phyloP scores from a whole-genome alignment of 768 basidiomycete species.

The Termitomyces eurrhizus region DNA sequence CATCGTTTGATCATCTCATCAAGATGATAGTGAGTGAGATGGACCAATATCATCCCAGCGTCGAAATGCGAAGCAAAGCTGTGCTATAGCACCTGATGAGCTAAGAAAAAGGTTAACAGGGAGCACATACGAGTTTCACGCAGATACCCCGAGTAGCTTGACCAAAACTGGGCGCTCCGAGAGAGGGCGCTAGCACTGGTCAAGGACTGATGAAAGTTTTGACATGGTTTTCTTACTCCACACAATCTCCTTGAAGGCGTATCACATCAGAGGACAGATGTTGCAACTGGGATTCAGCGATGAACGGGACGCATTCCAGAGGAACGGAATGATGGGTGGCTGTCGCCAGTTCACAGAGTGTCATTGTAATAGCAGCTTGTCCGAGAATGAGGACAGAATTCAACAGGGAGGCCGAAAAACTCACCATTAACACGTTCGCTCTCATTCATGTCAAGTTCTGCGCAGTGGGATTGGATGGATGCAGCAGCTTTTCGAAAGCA shows the following conservation, averaged over 20 bases:
- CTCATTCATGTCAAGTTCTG: constrained; percentile 57
- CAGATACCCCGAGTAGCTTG: constrained; percentile 80
- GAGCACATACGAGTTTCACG: constrained; percentile 65
- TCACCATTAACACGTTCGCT: constrained; percentile 58
- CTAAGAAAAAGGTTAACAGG: not conserved
- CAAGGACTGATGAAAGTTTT: not conserved
- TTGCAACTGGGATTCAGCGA: constrained; percentile 14
- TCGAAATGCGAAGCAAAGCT: constrained; percentile 72
- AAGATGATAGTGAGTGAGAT: constrained; percentile 5
- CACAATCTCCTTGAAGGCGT: constrained; percentile 40
- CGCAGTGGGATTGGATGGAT: constrained; percentile 46
- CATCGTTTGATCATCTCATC: constrained; percentile 2
- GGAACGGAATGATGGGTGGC: constrained; percentile 65
- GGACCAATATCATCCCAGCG: constrained; percentile 74
- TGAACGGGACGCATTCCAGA: constrained; percentile 54
- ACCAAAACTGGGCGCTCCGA: constrained; percentile 80
- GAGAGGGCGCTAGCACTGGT: constrained; percentile 53
- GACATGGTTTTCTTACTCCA: constrained; percentile 35
- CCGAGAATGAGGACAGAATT: not conserved
- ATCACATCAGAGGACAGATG: constrained; percentile 13
- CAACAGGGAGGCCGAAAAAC: not conserved
- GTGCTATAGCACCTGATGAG: constrained; percentile 38
- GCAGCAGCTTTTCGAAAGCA: constrained; percentile 57
- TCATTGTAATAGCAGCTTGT: constrained; percentile 72
- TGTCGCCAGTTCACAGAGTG: constrained; percentile 75